A percentile compares a stretch with the other conserved stretches of the same genome.
Evolutionary conservation across 2,329 filamentous ascomycete species (phyloP).

Genomic region (Cordyceps farinosa): DNA sequence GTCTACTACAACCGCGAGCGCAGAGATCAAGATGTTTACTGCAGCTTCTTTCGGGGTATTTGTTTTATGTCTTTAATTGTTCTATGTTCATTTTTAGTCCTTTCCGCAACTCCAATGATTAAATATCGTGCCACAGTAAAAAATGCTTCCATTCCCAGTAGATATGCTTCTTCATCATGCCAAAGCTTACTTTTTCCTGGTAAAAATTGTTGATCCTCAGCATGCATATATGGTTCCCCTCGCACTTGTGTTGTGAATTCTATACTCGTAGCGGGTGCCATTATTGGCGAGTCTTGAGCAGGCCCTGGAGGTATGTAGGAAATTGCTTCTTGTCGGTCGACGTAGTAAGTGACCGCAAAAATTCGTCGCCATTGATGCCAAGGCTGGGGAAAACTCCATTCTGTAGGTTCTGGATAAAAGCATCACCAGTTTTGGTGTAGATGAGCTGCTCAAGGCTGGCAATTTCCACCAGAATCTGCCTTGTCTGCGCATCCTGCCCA

Average conservation of each 20-base stretch:
- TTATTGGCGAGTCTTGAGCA: slow-evolving; percentile 47
- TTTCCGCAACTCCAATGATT: slow-evolving; percentile 16
- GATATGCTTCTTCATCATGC: neutral
- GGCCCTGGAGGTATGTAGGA: slow-evolving; percentile 58
- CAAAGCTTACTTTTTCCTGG: neutral
- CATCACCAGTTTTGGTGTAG: slow-evolving; percentile 81
- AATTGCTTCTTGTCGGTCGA: slow-evolving; percentile 59
- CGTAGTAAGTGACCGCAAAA: slow-evolving; percentile 56
- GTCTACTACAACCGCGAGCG: neutral
- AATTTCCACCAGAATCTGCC: slow-evolving; percentile 83
- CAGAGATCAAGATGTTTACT: neutral
- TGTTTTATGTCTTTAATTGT: slow-evolving; percentile 12
- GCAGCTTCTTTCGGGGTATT: neutral
- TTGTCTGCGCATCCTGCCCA: slow-evolving; percentile 77
- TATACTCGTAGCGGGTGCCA: neutral
- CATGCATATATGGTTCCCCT: neutral
- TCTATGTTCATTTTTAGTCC: slow-evolving; percentile 14
- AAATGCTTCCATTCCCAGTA: neutral
- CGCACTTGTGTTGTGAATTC: neutral
- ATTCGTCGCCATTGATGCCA: slow-evolving; percentile 59
- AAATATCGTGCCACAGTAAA: neutral
- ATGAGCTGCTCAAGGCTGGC: slow-evolving; percentile 84
- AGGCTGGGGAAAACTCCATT: slow-evolving; percentile 60
- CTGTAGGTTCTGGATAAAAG: slow-evolving; percentile 70
- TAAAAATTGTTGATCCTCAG: neutral